Base-by-base conservation (phyloP, 805 yeast genomes). In the Candida tammaniensis region DNA sequence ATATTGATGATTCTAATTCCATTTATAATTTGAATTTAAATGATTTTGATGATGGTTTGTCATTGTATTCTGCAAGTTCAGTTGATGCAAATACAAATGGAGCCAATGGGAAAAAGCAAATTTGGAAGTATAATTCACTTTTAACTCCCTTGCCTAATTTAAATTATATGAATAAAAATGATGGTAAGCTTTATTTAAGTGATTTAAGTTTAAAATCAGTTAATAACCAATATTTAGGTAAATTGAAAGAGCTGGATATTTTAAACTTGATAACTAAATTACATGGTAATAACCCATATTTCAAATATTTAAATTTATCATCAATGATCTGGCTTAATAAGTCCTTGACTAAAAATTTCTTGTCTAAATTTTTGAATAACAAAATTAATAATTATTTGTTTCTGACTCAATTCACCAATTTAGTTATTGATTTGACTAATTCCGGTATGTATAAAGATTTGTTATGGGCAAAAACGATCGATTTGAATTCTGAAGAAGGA, bases 261-360 rank as follows among this genome's bases (percentile, higher is more conserved):
- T 46, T 68, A 13, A 24, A 46, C 7, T 36, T 49, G 2, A 47
- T 63, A 2, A 39, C 52, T n/a, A 47, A 43, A 30, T 35, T 67
- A 36, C 67, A 57, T 33, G 47, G 54, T 6, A 39, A 35, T 12
- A 43, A 37, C 17, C 31, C 24, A 15, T 39, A 49, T 28, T 51
- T 77, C 36, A 55, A 38, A 40, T 61, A 54, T 31, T 55, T 70
- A 43, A 64, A 66, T 38, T 53, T 72, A 46, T 57, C 63, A 16
- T 70, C 70, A 7, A 67, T 67, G 55, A 66, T 70, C 35, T 76
- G 76, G 80, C 51, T 69, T 24, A 68, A 57, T 47, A 70, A 60
- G 46, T 64, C 44, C 35, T 34, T 59, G 33, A 53, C 66, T 44
- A 50, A 55, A 50, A 36, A 54, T 34, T 66, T 56, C 31, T 55